These are phyloP conservation scores for Jacaranda copaia DNA, from an alignment of 257 asterid genomes.

Conservation along the genomic window DNA sequence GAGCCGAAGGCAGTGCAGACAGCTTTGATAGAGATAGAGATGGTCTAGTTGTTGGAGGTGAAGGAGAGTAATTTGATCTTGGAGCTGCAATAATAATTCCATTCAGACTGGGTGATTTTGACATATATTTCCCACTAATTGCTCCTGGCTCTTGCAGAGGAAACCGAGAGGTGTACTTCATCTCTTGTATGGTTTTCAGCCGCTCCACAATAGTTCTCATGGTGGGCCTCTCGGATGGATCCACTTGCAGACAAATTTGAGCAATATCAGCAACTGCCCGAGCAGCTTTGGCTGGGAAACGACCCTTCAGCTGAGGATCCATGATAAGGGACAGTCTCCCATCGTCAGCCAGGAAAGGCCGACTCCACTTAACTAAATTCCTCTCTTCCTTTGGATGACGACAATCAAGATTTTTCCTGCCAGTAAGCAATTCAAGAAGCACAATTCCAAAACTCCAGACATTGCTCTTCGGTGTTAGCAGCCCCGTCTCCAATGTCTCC, in stretches of 20 bases:
- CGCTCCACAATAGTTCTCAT: conserved; percentile 87
- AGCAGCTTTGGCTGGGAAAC: conserved; percentile 86
- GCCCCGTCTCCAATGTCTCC: conserved; percentile 85
- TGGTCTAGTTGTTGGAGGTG: conserved; percentile 54
- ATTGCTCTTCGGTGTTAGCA: conserved; percentile 90
- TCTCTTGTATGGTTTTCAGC: conserved; percentile 75
- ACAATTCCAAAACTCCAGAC: conserved; percentile 95
- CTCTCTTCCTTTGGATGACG: conserved; percentile 86
- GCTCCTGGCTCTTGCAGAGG: conserved; percentile 89
- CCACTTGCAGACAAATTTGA: conserved; percentile 81
- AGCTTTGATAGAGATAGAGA: conserved; percentile 49
- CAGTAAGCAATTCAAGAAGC: conserved; percentile 91
- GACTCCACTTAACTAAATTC: conserved; percentile 86
- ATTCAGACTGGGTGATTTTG: conserved; percentile 72
- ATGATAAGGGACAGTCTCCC: conserved; percentile 82
- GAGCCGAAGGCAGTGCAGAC: conserved; percentile 49
- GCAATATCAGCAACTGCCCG: conserved; percentile 86
- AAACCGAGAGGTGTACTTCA: conserved; percentile 80
- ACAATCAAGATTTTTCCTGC: conserved; percentile 76
- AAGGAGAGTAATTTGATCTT: conserved; percentile 54
- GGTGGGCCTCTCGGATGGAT: conserved; percentile 90
- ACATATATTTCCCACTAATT: conserved; percentile 67
- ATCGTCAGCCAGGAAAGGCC: conserved; percentile 85
- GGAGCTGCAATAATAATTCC: conserved; percentile 57
- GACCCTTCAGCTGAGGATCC: conserved; percentile 91